Percentiles rank a stretch among this genome's conserved stretches.
phyloP scores from a whole-genome alignment of 306 rosid genomes.

The Rosa multiflora region DNA sequence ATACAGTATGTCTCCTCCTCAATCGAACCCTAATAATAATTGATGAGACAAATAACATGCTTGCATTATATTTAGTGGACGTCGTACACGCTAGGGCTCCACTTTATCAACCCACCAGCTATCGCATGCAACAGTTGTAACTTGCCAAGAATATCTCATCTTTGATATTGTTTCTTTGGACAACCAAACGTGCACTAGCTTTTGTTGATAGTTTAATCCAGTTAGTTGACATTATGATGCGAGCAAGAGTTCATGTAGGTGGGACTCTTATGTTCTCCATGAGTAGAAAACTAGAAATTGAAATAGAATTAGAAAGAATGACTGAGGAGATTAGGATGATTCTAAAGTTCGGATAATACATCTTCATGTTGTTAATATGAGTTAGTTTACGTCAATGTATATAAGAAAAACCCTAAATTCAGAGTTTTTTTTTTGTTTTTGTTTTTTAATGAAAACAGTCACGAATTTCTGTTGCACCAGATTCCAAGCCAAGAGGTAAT shows the following conservation, averaged over 20 bases:
- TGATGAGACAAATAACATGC: conserved; percentile 7
- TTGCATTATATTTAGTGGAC: not conserved
- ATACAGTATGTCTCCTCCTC: not conserved
- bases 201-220: not conserved
- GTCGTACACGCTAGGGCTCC: not conserved
- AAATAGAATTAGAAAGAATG: not conserved
- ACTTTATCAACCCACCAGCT: not conserved
- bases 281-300: not conserved
- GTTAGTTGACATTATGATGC: not conserved
- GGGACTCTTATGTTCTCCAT: not conserved
- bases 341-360: too few relatives aligned
- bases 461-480: too few relatives aligned
- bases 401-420: too few relatives aligned
- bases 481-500: too few relatives aligned
- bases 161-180: not conserved
- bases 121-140: not conserved
- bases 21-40: not conserved
- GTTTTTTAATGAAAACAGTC: too few relatives aligned
- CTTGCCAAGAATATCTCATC: not conserved
- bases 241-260: not conserved
- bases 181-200: not conserved
- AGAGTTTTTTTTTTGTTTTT: too few relatives aligned
- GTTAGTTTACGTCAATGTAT: too few relatives aligned
- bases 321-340: too few relatives aligned
- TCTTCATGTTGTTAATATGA: too few relatives aligned